phyloP scores from a whole-genome alignment of 306 rosid species.

The Cicer chorassanicum region DNA sequence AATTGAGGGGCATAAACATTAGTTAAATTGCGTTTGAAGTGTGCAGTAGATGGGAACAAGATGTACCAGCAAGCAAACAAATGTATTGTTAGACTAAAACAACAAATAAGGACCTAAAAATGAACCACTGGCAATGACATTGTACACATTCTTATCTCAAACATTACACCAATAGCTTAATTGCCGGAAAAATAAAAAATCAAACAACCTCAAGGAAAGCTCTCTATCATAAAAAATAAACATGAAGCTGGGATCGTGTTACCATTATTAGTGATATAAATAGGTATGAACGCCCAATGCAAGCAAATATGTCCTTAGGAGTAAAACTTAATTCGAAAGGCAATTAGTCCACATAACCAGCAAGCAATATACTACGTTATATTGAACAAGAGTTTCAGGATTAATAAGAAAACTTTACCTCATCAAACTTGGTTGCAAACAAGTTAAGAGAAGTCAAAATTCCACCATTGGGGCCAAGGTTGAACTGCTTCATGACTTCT shows the following conservation, averaged over 20 bases:
- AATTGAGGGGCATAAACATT: constrained; percentile 36
- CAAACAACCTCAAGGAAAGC: constrained; percentile 6
- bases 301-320: not conserved
- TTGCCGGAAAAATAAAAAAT: not conserved
- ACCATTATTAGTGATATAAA: not conserved
- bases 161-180: constrained; percentile 8
- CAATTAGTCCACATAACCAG: constrained; percentile 2
- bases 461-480: constrained; percentile 98
- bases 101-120: constrained; percentile 7
- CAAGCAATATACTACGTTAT: not conserved
- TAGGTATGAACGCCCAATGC: not conserved
- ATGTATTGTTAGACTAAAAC: not conserved
- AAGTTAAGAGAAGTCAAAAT: constrained; percentile 91
- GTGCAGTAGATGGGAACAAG: constrained; percentile 19
- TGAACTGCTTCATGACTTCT: constrained; percentile 95
- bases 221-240: not conserved
- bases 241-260: not conserved
- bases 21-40: constrained; percentile 10
- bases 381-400: not conserved
- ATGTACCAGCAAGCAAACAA: not conserved
- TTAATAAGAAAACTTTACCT: constrained; percentile 58
- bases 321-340: constrained; percentile 6
- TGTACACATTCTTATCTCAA: not conserved
- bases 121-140: not conserved
- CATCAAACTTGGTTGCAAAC: constrained; percentile 95